phyloP scores from a whole-genome alignment of 345 rosid species.

The Populus pruinosa region DNA sequence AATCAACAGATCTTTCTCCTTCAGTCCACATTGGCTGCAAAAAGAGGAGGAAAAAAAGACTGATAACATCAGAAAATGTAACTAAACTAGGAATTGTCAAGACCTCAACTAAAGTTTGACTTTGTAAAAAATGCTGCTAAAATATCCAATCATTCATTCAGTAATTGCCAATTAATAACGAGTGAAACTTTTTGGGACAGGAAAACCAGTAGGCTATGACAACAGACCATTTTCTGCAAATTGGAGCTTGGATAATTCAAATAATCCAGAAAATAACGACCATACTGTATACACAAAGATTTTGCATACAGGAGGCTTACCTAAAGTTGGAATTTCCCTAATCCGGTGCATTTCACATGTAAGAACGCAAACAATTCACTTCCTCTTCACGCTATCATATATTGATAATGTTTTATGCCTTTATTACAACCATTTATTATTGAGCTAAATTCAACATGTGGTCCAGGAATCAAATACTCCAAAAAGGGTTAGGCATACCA shows the following conservation, averaged over 20 bases:
- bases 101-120: background rate
- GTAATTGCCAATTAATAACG: background rate
- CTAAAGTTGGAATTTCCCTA: background rate
- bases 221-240: background rate
- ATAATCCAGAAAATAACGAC: no score
- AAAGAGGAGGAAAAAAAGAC: background rate
- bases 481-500: background rate
- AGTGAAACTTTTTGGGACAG: background rate
- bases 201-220: background rate
- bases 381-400: background rate
- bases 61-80: background rate
- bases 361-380: background rate
- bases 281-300: no score
- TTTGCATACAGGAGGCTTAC: no score
- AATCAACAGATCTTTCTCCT: slow-evolving; percentile 40
- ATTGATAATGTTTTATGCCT: background rate
- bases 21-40: slow-evolving; percentile 58
- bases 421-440: background rate
- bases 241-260: background rate
- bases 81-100: slow-evolving; percentile 12
- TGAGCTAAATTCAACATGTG: background rate
- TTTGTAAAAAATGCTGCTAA: background rate
- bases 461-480: background rate
- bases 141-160: background rate
- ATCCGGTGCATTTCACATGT: background rate